Evolutionary conservation across 192 early-diverging fungal genomes (phyloP).

Genomic region (Coemansia sp.): DNA sequence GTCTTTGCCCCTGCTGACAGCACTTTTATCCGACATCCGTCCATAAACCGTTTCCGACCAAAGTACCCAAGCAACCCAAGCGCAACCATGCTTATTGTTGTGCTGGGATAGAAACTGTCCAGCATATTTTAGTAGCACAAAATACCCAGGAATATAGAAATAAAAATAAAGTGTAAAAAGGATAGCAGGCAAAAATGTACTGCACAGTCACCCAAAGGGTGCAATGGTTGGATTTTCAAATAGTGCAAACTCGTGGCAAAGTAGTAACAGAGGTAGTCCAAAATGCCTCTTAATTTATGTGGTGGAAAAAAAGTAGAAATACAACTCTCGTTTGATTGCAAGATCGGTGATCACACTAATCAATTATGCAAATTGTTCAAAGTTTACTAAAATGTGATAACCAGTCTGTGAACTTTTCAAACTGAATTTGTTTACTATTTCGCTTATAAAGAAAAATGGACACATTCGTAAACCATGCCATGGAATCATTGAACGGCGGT

Average conservation of each 20-base stretch:
- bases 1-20: slow-evolving; percentile 35
- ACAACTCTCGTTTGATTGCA: not conserved
- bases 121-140: slow-evolving; percentile 8
- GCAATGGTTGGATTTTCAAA: not conserved
- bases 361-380: too few relatives aligned
- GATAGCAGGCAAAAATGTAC: not conserved
- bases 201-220: not conserved
- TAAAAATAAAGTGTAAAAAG: not conserved
- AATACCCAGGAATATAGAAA: not conserved
- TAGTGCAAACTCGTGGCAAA: not conserved
- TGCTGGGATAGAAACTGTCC: slow-evolving; percentile 23
- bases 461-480: too few relatives aligned
- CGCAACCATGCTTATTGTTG: slow-evolving; percentile 21
- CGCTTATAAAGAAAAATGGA: too few relatives aligned
- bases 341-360: too few relatives aligned
- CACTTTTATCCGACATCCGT: slow-evolving; percentile 30
- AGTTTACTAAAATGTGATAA: too few relatives aligned
- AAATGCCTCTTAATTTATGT: not conserved
- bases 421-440: too few relatives aligned
- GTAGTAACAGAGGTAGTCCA: not conserved
- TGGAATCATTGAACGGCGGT: too few relatives aligned
- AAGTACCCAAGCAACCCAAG: slow-evolving; percentile 24
- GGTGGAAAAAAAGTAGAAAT: not conserved
- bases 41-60: slow-evolving; percentile 21
- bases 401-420: too few relatives aligned